phyloP scores from a whole-genome alignment of 352 stramenopile species.

The Albugo candida region DNA sequence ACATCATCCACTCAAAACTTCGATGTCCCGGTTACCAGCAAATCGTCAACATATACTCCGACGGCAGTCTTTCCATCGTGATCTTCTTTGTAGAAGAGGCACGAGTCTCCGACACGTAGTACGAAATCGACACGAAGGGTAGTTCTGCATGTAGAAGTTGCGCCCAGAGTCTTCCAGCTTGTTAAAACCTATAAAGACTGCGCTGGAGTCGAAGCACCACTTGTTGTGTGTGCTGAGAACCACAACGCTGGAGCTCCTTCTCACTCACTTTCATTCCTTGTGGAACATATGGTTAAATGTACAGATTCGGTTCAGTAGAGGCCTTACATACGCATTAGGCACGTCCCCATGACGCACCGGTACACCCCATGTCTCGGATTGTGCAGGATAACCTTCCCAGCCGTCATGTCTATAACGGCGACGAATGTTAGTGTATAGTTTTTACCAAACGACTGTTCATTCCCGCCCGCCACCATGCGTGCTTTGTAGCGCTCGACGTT shows the following conservation, averaged over 20 bases:
- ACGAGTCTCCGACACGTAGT: background rate
- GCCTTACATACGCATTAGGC: slow-evolving; percentile 4
- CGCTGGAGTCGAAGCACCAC: slow-evolving; percentile 4
- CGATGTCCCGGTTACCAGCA: slow-evolving; percentile 10
- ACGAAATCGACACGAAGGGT: background rate
- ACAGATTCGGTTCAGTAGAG: background rate
- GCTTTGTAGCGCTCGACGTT: slow-evolving; percentile 7
- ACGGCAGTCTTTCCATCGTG: background rate
- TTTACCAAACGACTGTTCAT: background rate
- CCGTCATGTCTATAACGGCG: slow-evolving; percentile 1
- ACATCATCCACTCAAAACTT: slow-evolving; percentile 1
- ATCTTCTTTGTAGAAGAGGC: background rate
- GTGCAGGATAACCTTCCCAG: slow-evolving; percentile 1
- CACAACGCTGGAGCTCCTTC: too few species aligned
- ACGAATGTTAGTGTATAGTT: slow-evolving; percentile 1
- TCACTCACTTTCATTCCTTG: background rate
- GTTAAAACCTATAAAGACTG: slow-evolving; percentile 4
- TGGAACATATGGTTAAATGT: slow-evolving; percentile 1
- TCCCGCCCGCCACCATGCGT: slow-evolving; percentile 2
- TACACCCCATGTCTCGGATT: background rate
- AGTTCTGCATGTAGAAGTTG: slow-evolving; percentile 1
- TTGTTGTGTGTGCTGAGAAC: background rate
- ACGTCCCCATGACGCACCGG: slow-evolving; percentile 1
- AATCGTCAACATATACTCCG: slow-evolving; percentile 15
- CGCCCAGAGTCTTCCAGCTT: slow-evolving; percentile 1